phyloP scores from a whole-genome alignment of 169 alveolate species.

The Amoebophrya sp. region DNA sequence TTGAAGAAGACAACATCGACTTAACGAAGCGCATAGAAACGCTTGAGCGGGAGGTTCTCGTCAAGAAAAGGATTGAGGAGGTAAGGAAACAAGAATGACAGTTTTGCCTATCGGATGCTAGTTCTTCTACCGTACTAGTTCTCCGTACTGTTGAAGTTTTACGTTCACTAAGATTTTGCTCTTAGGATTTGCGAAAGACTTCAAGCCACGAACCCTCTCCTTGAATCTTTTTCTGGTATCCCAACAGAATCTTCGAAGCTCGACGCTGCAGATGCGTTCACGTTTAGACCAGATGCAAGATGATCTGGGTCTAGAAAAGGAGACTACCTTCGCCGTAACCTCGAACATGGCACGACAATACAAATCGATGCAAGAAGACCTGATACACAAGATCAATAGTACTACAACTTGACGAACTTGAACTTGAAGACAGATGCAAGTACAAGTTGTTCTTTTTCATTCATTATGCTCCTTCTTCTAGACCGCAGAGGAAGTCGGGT shows the following conservation, averaged over 20 bases:
- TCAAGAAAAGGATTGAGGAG: not conserved
- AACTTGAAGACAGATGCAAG: too few relatives aligned
- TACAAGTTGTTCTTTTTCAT: not conserved
- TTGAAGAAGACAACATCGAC: not conserved
- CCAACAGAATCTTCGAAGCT: not conserved
- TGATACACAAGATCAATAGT: not conserved
- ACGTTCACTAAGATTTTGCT: too few relatives aligned
- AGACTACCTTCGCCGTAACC: not conserved
- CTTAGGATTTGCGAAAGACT: too few relatives aligned
- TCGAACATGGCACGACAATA: not conserved
- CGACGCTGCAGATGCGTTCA: not conserved
- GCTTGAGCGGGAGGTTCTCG: not conserved
- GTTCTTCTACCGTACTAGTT: not conserved
- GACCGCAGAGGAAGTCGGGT: too few relatives aligned
- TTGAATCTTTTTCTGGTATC: too few relatives aligned
- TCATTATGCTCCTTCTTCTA: too few relatives aligned
- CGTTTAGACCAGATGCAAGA: not conserved
- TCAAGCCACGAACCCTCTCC: too few relatives aligned
- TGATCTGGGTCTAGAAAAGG: not conserved
- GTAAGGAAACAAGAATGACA: not conserved
- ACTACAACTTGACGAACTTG: too few relatives aligned
- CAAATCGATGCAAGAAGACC: slow-evolving; percentile 7
- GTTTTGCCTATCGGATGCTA: not conserved
- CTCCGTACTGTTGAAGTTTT: not conserved
- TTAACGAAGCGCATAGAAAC: not conserved